A percentile compares a stretch with the other conserved stretches of the same genome.
Evolutionary conservation across 106 monocot species (phyloP).

Genomic region (Acorus calamus): DNA sequence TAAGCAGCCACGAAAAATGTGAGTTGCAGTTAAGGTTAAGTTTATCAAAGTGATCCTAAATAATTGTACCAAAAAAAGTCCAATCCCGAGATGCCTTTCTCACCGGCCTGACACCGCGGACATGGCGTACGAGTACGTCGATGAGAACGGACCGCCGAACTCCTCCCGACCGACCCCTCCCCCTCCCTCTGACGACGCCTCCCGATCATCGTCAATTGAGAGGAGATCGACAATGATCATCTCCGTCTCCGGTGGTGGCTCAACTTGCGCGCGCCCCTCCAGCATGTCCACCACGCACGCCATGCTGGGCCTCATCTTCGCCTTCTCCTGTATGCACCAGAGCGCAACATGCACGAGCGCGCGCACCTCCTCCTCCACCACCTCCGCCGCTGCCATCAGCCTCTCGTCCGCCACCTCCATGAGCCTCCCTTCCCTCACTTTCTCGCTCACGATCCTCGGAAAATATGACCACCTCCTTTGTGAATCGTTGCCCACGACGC

Average conservation of each 20-base stretch:
- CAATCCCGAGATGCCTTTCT: not conserved
- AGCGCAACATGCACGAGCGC: slow-evolving; percentile 26
- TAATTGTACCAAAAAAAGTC: not conserved
- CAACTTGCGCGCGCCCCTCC: slow-evolving; percentile 17
- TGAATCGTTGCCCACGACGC: not conserved
- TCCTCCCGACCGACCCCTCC: not conserved
- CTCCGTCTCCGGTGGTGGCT: slow-evolving; percentile 27
- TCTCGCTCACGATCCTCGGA: slow-evolving; percentile 40
- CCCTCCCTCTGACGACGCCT: not conserved
- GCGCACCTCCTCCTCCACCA: slow-evolving; percentile 28
- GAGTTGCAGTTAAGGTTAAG: not conserved
- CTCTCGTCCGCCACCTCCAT: slow-evolving; percentile 56
- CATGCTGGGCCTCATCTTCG: slow-evolving; percentile 37
- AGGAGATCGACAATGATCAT: slow-evolving; percentile 36
- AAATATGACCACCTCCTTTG: slow-evolving; percentile 33
- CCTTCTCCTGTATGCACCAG: slow-evolving; percentile 51
- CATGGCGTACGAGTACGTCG: not conserved
- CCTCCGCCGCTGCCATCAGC: slow-evolving; percentile 3
- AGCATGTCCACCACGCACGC: slow-evolving; percentile 53
- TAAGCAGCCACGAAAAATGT: too few species aligned
- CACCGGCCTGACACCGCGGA: slow-evolving; percentile 1
- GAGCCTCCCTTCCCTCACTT: slow-evolving; percentile 31
- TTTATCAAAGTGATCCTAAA: too few species aligned
- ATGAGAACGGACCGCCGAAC: not conserved
- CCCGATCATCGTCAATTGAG: slow-evolving; percentile 1